phyloP scores from a whole-genome alignment of 805 yeast genomes.

The Tetrapisispora iriomotensis region DNA sequence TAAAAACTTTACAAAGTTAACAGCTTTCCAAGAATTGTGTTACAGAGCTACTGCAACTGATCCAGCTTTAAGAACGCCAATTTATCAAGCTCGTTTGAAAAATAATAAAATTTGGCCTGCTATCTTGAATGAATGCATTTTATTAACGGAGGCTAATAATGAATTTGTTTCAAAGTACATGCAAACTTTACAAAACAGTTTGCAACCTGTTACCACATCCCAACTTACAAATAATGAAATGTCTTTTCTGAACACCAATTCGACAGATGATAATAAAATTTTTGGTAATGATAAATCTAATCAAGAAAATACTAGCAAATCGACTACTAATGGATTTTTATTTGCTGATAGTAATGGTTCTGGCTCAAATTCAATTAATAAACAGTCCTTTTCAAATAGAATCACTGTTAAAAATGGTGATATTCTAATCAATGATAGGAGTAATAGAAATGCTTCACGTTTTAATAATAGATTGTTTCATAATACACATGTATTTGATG shows the following conservation, averaged over 20 bases:
- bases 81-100: conserved; percentile 43
- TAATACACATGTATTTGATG: conserved; percentile 8
- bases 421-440: background rate
- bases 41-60: conserved; percentile 46
- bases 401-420: background rate
- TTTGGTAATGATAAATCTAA: conserved; percentile 1
- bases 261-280: background rate
- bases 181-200: conserved; percentile 7
- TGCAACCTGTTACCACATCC: background rate
- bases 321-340: background rate
- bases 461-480: background rate
- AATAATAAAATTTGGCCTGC: conserved; percentile 46
- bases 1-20: conserved; percentile 42
- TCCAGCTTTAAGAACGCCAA: conserved; percentile 39
- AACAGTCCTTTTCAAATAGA: background rate
- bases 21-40: conserved; percentile 72
- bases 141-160: conserved; percentile 42
- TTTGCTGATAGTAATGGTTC: background rate
- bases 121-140: conserved; percentile 50
- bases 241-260: background rate
- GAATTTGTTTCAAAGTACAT: conserved; percentile 28
- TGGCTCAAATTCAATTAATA: background rate
- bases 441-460: background rate
- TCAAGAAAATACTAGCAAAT: background rate
- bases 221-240: background rate